phyloP scores from a whole-genome alignment of 805 yeast species.

The Tanozyma kutaoensis region DNA sequence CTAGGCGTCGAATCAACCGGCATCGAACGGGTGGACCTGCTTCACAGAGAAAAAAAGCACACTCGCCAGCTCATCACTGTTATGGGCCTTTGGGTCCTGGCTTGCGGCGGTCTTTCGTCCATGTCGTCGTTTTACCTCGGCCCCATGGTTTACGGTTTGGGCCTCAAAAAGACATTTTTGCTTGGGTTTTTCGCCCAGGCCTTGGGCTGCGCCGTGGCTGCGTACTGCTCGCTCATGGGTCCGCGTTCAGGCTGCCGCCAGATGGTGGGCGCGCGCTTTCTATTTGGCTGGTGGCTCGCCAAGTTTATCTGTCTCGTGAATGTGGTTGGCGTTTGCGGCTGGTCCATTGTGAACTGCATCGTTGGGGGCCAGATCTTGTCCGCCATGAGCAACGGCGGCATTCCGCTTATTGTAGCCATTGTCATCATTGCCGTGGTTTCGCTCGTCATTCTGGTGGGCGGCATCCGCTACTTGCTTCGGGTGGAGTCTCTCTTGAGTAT shows the following conservation, averaged over 20 bases:
- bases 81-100: constrained; percentile 71
- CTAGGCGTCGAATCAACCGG: constrained; percentile 66
- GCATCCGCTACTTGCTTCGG: constrained; percentile 56
- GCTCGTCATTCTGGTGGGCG: constrained; percentile 59
- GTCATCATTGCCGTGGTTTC: constrained; percentile 53
- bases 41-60: constrained; percentile 38
- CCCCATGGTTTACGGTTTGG: constrained; percentile 55
- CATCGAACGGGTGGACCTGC: constrained; percentile 59
- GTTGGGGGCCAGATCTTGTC: constrained; percentile 77
- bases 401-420: constrained; percentile 67
- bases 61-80: constrained; percentile 28
- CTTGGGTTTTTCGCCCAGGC: constrained; percentile 52
- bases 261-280: constrained; percentile 68
- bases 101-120: constrained; percentile 79
- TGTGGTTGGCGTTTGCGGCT: constrained; percentile 72
- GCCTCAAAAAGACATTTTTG: constrained; percentile 49
- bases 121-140: constrained; percentile 77
- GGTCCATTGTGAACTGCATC: constrained; percentile 87
- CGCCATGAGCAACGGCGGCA: constrained; percentile 47
- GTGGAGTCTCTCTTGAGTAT: constrained; percentile 57
- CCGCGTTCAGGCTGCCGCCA: constrained; percentile 85
- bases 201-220: constrained; percentile 67
- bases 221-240: constrained; percentile 77
- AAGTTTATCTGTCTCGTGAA: constrained; percentile 61
- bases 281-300: constrained; percentile 81